Conservation (phyloP, 345 rosid genomes). For the Litchi chinensis region DNA sequence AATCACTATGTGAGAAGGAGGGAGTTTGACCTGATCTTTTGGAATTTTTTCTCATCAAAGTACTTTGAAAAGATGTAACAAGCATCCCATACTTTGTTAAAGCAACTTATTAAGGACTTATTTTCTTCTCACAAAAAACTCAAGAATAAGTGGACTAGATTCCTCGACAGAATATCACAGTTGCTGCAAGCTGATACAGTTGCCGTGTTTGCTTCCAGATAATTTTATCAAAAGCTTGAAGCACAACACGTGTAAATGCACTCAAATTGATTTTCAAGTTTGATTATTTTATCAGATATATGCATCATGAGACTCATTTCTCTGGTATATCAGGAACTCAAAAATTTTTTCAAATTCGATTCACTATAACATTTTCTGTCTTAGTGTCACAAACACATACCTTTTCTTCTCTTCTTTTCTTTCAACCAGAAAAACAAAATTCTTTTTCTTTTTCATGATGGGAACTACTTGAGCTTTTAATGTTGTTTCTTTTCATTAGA, state of each 20-base stretch:
- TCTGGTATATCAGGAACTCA: neutral
- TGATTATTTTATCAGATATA: slow-evolving; percentile 4
- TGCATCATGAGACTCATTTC: neutral
- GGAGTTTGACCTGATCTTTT: slow-evolving; percentile 52
- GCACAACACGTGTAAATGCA: slow-evolving; percentile 27
- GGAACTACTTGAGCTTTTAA: neutral
- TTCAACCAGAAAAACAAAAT: neutral
- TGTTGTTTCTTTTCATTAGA: neutral
- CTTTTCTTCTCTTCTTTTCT: neutral
- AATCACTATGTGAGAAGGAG: slow-evolving; percentile 30
- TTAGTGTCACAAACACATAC: neutral
- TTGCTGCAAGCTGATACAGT: slow-evolving; percentile 12
- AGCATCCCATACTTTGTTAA: slow-evolving; percentile 46
- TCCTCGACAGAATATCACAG: slow-evolving; percentile 34
- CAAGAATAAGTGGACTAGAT: slow-evolving; percentile 45
- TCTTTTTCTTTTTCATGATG: neutral
- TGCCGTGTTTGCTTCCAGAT: slow-evolving; percentile 2
- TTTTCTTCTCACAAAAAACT: slow-evolving; percentile 4
- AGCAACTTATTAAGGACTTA: slow-evolving; percentile 24
- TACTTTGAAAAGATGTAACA: slow-evolving; percentile 46
- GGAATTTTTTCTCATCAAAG: slow-evolving; percentile 34
- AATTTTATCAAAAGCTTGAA: neutral
- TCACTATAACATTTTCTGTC: neutral
- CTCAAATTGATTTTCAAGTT: slow-evolving; percentile 10
- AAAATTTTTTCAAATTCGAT: neutral